Percentiles rank a stretch among this genome's conserved stretches.
These are phyloP conservation scores for Petunia secreta DNA, from an alignment of 257 asterid genomes.

Conservation along the genomic window DNA sequence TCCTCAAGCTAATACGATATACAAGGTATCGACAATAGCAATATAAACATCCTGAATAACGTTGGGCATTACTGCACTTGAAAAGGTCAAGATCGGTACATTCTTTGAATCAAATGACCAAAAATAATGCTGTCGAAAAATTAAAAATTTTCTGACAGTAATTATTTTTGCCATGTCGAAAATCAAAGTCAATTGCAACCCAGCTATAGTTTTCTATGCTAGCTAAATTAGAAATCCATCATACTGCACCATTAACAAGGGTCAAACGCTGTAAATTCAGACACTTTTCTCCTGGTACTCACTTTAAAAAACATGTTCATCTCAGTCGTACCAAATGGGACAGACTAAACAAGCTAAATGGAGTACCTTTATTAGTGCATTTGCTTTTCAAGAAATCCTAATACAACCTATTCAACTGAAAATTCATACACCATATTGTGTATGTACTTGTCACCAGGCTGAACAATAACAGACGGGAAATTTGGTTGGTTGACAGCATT, in stretches of 20 bases:
- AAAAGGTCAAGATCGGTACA: neutral
- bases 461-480: slow-evolving; percentile 78
- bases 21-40: neutral
- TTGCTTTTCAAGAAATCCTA: slow-evolving; percentile 3
- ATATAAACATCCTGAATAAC: neutral
- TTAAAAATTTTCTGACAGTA: no score
- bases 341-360: neutral
- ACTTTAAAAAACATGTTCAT: neutral
- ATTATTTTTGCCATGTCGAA: no score
- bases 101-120: neutral
- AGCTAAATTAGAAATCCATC: neutral
- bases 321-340: neutral
- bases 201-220: neutral
- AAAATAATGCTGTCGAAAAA: no score
- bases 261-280: neutral
- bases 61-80: neutral
- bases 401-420: slow-evolving; percentile 51
- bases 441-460: slow-evolving; percentile 77
- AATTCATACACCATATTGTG: slow-evolving; percentile 90
- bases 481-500: slow-evolving; percentile 80
- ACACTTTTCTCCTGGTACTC: neutral
- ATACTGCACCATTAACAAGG: neutral
- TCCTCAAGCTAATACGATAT: neutral
- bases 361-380: slow-evolving; percentile 19
- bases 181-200: neutral